phyloP scores from a whole-genome alignment of 1,139 yeast genomes.

The Arxiozyma heterogenica region DNA sequence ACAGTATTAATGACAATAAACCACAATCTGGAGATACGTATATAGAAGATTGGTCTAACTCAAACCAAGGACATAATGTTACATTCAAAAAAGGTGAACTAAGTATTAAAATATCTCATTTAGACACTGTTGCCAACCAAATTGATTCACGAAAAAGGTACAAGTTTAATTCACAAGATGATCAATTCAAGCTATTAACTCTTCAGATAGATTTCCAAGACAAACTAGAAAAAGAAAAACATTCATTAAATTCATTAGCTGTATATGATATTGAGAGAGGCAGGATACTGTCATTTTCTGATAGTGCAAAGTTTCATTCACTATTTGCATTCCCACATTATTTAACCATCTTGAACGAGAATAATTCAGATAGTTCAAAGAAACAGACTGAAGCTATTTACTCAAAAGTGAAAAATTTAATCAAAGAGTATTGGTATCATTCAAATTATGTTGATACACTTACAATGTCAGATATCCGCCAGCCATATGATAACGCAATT shows the following conservation, averaged over 20 bases:
- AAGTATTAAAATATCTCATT: constrained; percentile 19
- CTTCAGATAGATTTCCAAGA: constrained; percentile 28
- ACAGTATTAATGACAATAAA: constrained; percentile 18
- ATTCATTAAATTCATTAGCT: constrained; percentile 47
- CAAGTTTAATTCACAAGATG: constrained; percentile 27
- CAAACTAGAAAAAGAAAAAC: constrained; percentile 38
- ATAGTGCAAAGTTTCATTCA: constrained; percentile 69
- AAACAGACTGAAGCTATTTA: constrained; percentile 34
- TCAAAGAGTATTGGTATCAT: constrained; percentile 30
- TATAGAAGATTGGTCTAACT: constrained; percentile 13
- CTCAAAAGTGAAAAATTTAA: constrained; percentile 34
- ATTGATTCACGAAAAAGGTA: constrained; percentile 12
- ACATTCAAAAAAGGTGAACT: constrained; percentile 25
- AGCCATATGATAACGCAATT: constrained; percentile 25
- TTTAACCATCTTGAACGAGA: constrained; percentile 22
- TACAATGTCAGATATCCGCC: constrained; percentile 36
- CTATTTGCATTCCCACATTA: constrained; percentile 35
- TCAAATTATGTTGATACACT: constrained; percentile 31
- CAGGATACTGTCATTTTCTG: constrained; percentile 51
- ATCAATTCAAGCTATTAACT: constrained; percentile 27
- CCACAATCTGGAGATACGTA: constrained; percentile 26
- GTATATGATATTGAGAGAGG: constrained; percentile 68
- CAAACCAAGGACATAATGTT: constrained; percentile 22
- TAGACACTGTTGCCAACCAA: constrained; percentile 19
- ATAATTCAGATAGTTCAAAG: constrained; percentile 22